Evolutionary conservation across 2,329 filamentous ascomycete species (phyloP).

Genomic region (Paecilomyces variotii): DNA sequence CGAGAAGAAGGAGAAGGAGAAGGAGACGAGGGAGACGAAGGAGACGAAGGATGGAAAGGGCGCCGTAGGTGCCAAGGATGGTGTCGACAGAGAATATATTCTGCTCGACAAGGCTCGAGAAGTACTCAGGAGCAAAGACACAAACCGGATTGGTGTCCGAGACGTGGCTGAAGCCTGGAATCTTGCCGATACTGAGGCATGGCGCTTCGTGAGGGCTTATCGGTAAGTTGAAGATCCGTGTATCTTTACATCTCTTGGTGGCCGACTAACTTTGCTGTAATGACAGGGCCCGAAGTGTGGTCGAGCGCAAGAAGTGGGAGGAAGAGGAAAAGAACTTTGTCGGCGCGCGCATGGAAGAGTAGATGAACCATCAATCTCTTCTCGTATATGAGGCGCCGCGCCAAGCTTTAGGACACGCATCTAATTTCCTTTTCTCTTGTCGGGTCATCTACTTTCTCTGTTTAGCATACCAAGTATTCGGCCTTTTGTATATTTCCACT

Average conservation of each 20-base stretch:
- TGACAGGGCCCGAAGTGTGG: constrained; percentile 42
- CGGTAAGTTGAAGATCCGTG: constrained; percentile 22
- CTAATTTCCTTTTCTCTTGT: not conserved
- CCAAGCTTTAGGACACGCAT: not conserved
- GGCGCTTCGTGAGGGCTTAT: constrained; percentile 56
- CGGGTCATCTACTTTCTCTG: not conserved
- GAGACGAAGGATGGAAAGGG: constrained; percentile 27
- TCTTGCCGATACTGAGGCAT: constrained; percentile 55
- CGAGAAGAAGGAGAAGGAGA: constrained; percentile 25
- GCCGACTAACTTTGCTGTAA: constrained; percentile 2
- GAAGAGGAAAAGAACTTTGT: constrained; percentile 51
- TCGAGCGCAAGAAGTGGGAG: constrained; percentile 53
- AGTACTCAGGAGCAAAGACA: constrained; percentile 32
- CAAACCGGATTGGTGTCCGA: constrained; percentile 30
- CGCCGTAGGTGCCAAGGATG: constrained; percentile 28
- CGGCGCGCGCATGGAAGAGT: constrained; percentile 32
- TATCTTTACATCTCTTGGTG: not conserved
- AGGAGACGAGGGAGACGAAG: constrained; percentile 7
- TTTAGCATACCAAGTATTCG: not conserved
- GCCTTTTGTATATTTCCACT: not conserved
- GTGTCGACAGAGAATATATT: constrained; percentile 37
- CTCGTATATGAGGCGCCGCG: not conserved
- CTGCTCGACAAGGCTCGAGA: constrained; percentile 44
- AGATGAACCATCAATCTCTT: not conserved
- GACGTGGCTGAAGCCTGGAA: constrained; percentile 48